Conservation (phyloP, 306 rosid genomes). For the Malus fusca region DNA sequence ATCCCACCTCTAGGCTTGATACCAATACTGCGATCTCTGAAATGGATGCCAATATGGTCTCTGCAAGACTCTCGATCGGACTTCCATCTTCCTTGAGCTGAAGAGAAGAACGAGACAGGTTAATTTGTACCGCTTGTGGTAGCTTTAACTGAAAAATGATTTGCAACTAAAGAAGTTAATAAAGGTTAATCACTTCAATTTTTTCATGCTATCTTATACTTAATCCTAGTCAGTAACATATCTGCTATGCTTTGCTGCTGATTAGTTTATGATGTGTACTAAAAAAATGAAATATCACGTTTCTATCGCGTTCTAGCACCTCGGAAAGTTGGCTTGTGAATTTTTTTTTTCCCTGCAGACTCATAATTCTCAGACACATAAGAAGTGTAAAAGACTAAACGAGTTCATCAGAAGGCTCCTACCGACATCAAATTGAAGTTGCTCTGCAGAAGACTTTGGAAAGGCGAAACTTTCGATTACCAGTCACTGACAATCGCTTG, state of each 20-base stretch:
- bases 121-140: background rate
- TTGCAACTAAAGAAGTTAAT: background rate
- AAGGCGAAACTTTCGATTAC: background rate
- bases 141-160: no score
- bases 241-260: background rate
- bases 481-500: background rate
- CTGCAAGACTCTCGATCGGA: constrained; percentile 10
- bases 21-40: constrained; percentile 22
- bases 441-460: constrained; percentile 1
- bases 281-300: background rate
- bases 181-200: background rate
- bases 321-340: background rate
- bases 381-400: background rate
- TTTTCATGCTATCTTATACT: background rate
- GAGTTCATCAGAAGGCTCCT: constrained; percentile 3
- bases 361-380: background rate
- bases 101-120: background rate
- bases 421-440: constrained; percentile 19
- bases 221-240: background rate
- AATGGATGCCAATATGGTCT: constrained; percentile 28
- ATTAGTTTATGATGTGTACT: no score
- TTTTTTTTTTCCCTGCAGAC: background rate
- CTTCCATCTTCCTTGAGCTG: constrained; percentile 22
- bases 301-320: background rate
- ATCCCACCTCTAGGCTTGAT: constrained; percentile 14